These are phyloP conservation scores for Terfezia boudieri DNA, from an alignment of 495 filamentous ascomycete genomes.

Conservation along the genomic window DNA sequence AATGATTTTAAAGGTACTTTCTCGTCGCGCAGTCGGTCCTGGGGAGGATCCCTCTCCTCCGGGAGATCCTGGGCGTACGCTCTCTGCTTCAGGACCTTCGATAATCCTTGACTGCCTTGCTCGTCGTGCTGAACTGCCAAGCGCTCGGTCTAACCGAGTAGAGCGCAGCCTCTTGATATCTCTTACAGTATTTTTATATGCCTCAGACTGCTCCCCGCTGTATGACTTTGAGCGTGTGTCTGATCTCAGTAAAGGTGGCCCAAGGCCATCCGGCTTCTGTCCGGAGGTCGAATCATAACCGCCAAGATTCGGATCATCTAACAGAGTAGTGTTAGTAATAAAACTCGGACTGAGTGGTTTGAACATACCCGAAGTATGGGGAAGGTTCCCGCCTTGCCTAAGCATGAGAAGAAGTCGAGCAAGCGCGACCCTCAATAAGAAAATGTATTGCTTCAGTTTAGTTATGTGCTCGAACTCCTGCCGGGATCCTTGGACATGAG, in stretches of 20 bases:
- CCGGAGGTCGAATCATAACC: conserved; percentile 47
- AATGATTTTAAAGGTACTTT: conserved; percentile 43
- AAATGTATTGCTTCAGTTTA: conserved; percentile 82
- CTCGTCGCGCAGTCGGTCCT: conserved; percentile 14
- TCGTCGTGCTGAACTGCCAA: conserved; percentile 77
- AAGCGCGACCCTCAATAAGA: conserved; percentile 73
- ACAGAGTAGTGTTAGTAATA: background rate
- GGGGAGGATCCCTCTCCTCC: conserved; percentile 20
- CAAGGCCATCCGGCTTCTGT: conserved; percentile 27
- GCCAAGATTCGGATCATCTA: conserved; percentile 50
- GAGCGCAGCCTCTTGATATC: conserved; percentile 82
- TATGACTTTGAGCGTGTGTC: conserved; percentile 55
- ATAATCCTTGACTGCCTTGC: conserved; percentile 80
- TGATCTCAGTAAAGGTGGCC: conserved; percentile 32
- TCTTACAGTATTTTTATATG: conserved; percentile 86
- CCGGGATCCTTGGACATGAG: conserved; percentile 26
- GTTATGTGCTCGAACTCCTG: conserved; percentile 42
- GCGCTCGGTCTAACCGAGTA: conserved; percentile 75
- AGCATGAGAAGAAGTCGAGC: conserved; percentile 76
- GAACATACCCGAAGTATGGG: conserved; percentile 31
- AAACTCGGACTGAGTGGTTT: too few relatives aligned
- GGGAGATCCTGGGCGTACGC: conserved; percentile 56
- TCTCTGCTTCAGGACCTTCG: conserved; percentile 65
- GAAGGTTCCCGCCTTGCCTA: conserved; percentile 54
- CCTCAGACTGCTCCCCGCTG: conserved; percentile 38